phyloP scores from a whole-genome alignment of 306 rosid species.

The Albizia julibrissin region DNA sequence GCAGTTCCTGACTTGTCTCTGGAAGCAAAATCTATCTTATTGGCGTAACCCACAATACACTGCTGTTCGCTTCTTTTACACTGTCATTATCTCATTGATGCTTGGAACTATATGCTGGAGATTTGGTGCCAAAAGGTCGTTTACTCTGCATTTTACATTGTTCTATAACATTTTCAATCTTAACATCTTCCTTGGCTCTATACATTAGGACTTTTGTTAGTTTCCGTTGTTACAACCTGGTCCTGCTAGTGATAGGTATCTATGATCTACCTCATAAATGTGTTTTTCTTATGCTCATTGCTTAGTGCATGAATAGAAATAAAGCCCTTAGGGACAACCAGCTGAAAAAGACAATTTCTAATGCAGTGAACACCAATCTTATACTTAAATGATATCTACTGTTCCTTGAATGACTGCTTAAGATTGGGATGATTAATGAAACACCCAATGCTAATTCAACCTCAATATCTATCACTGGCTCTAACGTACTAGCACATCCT shows the following conservation, averaged over 20 bases:
- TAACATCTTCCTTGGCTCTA: background rate
- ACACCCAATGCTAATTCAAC: background rate
- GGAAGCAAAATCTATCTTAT: conserved; percentile 78
- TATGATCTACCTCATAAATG: too few species aligned
- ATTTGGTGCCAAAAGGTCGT: conserved; percentile 69
- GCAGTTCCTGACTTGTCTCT: conserved; percentile 70
- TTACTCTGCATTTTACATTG: background rate
- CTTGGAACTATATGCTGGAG: conserved; percentile 77
- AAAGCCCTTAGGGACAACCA: background rate
- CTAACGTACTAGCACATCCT: background rate
- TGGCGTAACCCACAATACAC: conserved; percentile 82
- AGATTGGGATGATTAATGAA: background rate
- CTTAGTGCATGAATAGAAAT: too few species aligned
- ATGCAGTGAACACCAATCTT: background rate
- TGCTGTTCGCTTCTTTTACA: conserved; percentile 77
- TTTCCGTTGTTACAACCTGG: background rate
- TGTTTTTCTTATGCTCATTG: too few species aligned
- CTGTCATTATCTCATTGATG: conserved; percentile 72
- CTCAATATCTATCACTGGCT: background rate
- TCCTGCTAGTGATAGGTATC: too few species aligned
- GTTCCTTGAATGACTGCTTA: background rate
- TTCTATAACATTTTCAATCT: background rate
- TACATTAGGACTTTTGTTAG: background rate
- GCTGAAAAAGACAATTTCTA: background rate
- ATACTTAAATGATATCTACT: background rate